These are phyloP conservation scores for Cyberlindnera galapagoensis DNA, from an alignment of 805 yeast species.

Conservation along the genomic window DNA sequence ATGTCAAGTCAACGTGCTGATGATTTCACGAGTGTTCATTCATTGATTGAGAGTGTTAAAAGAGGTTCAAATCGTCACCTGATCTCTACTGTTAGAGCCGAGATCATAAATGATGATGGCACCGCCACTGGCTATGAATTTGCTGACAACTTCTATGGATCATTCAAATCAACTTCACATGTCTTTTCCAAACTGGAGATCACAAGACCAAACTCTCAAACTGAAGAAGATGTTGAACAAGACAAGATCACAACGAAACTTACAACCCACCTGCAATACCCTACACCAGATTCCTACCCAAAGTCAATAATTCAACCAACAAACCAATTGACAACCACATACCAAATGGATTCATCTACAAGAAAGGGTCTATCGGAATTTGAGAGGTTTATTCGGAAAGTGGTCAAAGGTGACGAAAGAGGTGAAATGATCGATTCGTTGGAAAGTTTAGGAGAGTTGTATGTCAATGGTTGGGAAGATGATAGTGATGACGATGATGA, in stretches of 20 bases:
- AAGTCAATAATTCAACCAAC: slow-evolving; percentile 8
- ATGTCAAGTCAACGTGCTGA: slow-evolving; percentile 31
- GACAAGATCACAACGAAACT: slow-evolving; percentile 7
- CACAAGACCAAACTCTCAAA: slow-evolving; percentile 10
- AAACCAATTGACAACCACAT: slow-evolving; percentile 14
- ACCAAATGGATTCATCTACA: slow-evolving; percentile 18
- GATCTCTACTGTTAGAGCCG: slow-evolving; percentile 34
- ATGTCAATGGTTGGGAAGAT: slow-evolving; percentile 42
- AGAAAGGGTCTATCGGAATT: slow-evolving; percentile 14
- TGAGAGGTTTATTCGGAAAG: slow-evolving; percentile 26
- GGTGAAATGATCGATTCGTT: slow-evolving; percentile 47
- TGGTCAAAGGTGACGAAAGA: slow-evolving; percentile 39
- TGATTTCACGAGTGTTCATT: slow-evolving; percentile 12
- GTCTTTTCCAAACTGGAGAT: slow-evolving; percentile 26
- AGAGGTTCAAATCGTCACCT: slow-evolving; percentile 40
- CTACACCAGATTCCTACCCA: slow-evolving; percentile 31
- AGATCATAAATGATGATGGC: slow-evolving; percentile 8
- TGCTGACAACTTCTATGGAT: slow-evolving; percentile 5
- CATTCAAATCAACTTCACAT: slow-evolving; percentile 7
- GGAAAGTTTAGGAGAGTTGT: slow-evolving; percentile 36
- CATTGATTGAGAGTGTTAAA: slow-evolving; percentile 41
- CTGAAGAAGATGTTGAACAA: slow-evolving; percentile 1
- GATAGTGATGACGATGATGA: slow-evolving; percentile 36
- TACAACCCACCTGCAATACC: slow-evolving; percentile 8
- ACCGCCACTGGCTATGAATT: slow-evolving; percentile 8